Base-by-base conservation (phyloP, 805 yeast genomes). In the Kodamaea sagamina region DNA sequence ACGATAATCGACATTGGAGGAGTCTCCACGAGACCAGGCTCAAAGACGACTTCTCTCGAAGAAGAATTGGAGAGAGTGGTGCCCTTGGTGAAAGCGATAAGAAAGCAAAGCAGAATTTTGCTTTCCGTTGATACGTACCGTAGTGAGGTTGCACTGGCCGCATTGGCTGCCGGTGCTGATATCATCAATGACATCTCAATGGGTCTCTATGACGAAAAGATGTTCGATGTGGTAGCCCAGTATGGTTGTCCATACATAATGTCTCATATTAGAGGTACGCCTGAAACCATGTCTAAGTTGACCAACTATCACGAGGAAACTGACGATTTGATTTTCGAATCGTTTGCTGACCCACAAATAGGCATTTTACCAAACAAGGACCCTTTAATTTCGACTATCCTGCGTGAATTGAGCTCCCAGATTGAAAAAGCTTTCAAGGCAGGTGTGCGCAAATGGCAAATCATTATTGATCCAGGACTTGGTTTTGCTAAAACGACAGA, bases 121-220 rank as follows among this genome's bases (percentile, higher is more conserved):
- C 67, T 93, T 18, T 87, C 96, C 10, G 72, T 93, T n/a, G 99
- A 93, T 60, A 90, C 99, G 0, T 93, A 84, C 59, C 72, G 96
- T 29, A 65, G 89, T 0, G 54, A 57, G 1, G 96, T 93, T 9
- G 98, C 98, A 0, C 69, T 69, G 39, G 76, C 71, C 32, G 78
- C 89, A 0, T 68, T 93, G 16, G 55, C 59, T 10, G 82, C 80
- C 1, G 99, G 98, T 4, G 96, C 95, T 0, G 90, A 90, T 60
- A 86, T 93, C 22, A 81, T 93, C 55, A 93, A 93, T 63, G 99
- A 93, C 60, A 82, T 93, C 4, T 82, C 90, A 36, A 86, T 85
- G 57, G 97, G 97, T 0, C 54, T 67, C 2, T 78, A 79, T 50
- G 97, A 92, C 56, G 67, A 72, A 0, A 32, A 46, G 17, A 86